Conservation (phyloP, 805 yeast species). For the Saccharomyces paradoxus region DNA sequence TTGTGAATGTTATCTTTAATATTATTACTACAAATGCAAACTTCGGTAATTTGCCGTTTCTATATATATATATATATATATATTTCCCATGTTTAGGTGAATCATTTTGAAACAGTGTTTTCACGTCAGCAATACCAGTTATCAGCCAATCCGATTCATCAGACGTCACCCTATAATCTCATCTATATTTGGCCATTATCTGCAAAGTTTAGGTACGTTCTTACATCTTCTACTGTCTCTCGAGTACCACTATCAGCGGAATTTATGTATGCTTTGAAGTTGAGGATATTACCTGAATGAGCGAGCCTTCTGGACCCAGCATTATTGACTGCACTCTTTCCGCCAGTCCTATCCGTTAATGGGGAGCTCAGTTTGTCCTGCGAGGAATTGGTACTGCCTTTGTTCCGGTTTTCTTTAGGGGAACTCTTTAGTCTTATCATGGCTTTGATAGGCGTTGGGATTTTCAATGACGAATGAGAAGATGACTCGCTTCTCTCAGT, state of each 20-base stretch:
- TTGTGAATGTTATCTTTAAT: background rate
- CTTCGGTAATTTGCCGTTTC: background rate
- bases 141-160: background rate
- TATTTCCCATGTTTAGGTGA: background rate
- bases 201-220: conserved; percentile 21
- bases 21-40: background rate
- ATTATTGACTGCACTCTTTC: background rate
- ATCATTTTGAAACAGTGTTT: background rate
- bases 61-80: background rate
- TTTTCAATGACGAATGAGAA: conserved; percentile 8
- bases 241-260: conserved; percentile 1
- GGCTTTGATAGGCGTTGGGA: conserved; percentile 22
- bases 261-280: conserved; percentile 12
- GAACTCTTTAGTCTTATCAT: conserved; percentile 17
- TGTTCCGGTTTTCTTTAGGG: conserved; percentile 9
- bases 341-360: background rate
- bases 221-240: conserved; percentile 19
- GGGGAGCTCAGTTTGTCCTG: conserved; percentile 3
- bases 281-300: conserved; percentile 13
- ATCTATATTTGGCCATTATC: conserved; percentile 5
- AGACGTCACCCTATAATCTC: background rate
- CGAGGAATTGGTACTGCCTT: background rate
- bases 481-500: background rate
- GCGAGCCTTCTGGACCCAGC: conserved; percentile 3
- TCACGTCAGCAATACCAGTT: background rate